Evolutionary conservation across 2,329 filamentous ascomycete species (phyloP).

Genomic region (Alternaria hordeiaustralica): DNA sequence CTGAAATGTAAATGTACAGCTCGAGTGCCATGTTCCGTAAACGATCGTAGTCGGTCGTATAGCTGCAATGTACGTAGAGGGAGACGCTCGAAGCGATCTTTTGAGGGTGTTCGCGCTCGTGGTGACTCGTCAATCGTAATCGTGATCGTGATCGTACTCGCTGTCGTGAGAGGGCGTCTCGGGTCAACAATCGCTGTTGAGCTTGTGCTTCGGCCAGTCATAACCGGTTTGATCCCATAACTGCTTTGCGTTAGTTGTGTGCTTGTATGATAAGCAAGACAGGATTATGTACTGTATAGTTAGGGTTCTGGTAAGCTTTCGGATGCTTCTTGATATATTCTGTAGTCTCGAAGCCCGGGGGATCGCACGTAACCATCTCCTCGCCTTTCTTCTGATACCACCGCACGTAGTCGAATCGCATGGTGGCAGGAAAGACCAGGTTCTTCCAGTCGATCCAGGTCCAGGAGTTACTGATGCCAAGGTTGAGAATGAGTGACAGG

Average conservation of each 20-base stretch:
- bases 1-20: neutral
- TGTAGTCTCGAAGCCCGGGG: constrained; percentile 60
- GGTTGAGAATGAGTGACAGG: constrained; percentile 61
- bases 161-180: neutral
- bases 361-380: constrained; percentile 61
- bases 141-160: neutral
- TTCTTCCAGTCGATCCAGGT: constrained; percentile 54
- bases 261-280: neutral
- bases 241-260: constrained; percentile 22
- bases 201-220: constrained; percentile 52
- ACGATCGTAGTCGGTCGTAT: neutral
- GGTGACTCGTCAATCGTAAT: neutral
- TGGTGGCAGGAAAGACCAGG: constrained; percentile 58
- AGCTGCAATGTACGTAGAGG: neutral
- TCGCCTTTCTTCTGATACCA: constrained; percentile 61
- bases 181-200: constrained; percentile 50
- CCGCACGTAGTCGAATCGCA: constrained; percentile 63
- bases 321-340: constrained; percentile 58
- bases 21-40: neutral
- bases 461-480: constrained; percentile 61
- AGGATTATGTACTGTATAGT: constrained; percentile 55
- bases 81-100: neutral
- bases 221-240: constrained; percentile 44
- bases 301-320: constrained; percentile 57
- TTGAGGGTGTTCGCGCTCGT: neutral